These are phyloP conservation scores for Candida michaelii DNA, from an alignment of 805 yeast genomes.

Conservation along the genomic window DNA sequence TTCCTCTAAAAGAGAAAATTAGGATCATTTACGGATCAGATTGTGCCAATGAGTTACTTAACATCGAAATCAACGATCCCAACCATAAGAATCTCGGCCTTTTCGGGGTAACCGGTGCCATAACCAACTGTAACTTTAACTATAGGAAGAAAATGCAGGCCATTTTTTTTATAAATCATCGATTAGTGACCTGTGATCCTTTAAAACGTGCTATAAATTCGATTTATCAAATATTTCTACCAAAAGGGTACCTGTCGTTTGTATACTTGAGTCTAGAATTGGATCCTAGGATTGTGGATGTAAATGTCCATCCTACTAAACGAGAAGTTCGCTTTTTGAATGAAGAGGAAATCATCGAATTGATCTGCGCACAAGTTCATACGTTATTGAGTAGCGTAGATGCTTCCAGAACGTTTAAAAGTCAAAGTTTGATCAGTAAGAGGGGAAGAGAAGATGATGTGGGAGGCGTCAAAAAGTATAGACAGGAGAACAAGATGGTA, in stretches of 20 bases:
- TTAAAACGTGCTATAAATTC: conserved; percentile 65
- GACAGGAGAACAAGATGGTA: conserved; percentile 66
- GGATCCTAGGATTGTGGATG: conserved; percentile 74
- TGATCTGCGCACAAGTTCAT: conserved; percentile 42
- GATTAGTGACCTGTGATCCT: conserved; percentile 83
- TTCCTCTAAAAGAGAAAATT: conserved; percentile 63
- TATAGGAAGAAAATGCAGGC: conserved; percentile 67
- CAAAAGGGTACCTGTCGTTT: conserved; percentile 76
- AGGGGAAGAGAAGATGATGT: conserved; percentile 16
- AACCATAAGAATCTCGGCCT: conserved; percentile 46
- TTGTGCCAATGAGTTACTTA: conserved; percentile 64
- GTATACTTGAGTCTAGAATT: conserved; percentile 71
- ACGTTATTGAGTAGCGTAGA: conserved; percentile 56
- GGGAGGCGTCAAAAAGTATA: conserved; percentile 24
- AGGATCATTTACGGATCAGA: conserved; percentile 68
- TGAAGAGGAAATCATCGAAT: conserved; percentile 82
- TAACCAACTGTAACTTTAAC: conserved; percentile 70
- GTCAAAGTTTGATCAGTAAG: conserved; percentile 49
- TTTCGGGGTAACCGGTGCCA: conserved; percentile 51
- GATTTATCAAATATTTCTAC: conserved; percentile 64
- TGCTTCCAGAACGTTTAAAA: conserved; percentile 63
- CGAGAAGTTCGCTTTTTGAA: conserved; percentile 82
- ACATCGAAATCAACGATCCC: conserved; percentile 34
- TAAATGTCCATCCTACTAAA: conserved; percentile 94
- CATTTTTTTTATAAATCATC: conserved; percentile 78